These are phyloP conservation scores for Xylariaceae sp. DNA, from an alignment of 2,329 filamentous ascomycete species.

Conservation along the genomic window DNA sequence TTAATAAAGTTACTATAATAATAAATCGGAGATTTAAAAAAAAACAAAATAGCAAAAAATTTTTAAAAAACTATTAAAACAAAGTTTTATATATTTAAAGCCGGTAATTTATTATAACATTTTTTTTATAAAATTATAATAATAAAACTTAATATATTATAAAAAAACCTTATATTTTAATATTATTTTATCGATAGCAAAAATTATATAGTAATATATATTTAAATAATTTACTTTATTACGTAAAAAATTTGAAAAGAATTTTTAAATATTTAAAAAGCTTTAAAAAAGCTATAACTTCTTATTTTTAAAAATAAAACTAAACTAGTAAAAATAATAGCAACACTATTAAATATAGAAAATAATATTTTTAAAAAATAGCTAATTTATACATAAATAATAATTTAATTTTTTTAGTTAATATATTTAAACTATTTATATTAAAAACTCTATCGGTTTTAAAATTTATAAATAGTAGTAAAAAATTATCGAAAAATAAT, in stretches of 20 bases:
- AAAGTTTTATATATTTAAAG: background rate
- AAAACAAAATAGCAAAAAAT: background rate
- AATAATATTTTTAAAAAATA: background rate
- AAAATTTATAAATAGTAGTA: background rate
- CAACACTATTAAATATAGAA: background rate
- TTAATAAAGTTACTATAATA: background rate
- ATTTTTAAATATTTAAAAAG: background rate
- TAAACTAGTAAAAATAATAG: background rate
- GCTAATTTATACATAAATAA: slow-evolving; percentile 1
- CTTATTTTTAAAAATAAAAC: background rate
- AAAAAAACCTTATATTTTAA: background rate
- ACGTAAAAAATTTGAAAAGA: background rate
- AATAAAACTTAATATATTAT: background rate
- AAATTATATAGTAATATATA: slow-evolving; percentile 1
- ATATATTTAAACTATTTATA: slow-evolving; percentile 1
- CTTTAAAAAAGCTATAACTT: background rate
- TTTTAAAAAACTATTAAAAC: background rate
- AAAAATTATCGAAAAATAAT: background rate
- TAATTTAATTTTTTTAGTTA: background rate
- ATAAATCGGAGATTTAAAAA: background rate
- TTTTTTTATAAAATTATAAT: background rate
- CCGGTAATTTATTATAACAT: background rate
- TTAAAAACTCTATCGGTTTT: slow-evolving; percentile 1
- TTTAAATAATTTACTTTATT: background rate
- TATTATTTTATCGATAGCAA: background rate